Evolutionary conservation across 768 basidiomycete genomes (phyloP), one percentile per base, ranked within the genome.

Genomic region (Glaciozyma martinii): DNA sequence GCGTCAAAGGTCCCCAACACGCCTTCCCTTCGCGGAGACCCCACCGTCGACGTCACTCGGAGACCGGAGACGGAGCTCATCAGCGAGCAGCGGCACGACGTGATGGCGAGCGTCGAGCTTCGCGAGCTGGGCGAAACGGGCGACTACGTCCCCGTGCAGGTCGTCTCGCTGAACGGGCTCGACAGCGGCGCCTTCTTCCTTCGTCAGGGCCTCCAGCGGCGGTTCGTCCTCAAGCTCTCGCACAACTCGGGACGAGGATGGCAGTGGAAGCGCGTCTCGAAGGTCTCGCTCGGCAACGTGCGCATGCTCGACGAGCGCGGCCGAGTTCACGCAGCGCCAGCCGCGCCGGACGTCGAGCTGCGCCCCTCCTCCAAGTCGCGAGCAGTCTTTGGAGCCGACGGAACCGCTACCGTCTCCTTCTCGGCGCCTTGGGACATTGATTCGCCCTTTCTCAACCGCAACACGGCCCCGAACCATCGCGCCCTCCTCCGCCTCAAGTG

Each of bases 21-120:
- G 4, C 52, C 40, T 0, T 56, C 65, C 1, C 57, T 70, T 15
- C 65, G 64, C 68, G 77, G 79, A 65, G 62, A 65, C 62, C 65
- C 65, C 16, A 25, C 33, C 59, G 47, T 60, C 43, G 71, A 65
- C 85, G 66, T 71, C 12, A 67, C 70, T 5, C 58, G 93, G 25
- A 85, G 91, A 32, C 89, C 91, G 27, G 94, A 97, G 78, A 88
- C 82, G 52, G 91, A 97, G 72, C 92, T 97, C 68, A 83, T 94
- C 32, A 83, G 85, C 18, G 85, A 88, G 70, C 89, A 95, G 75
- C 79, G 80, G 21, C 93, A 98, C 76, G 92, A 98, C 74, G 85
- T 95, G n/a, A 84, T 90, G 10, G 87, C 87, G 18, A 87, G 85
- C 81, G 75, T 93, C 47, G 88, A 91, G 72, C 81, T 99, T 55